These are phyloP conservation scores for Tetrahymena borealis DNA, from an alignment of 73 alveolate genomes.

Conservation along the genomic window DNA sequence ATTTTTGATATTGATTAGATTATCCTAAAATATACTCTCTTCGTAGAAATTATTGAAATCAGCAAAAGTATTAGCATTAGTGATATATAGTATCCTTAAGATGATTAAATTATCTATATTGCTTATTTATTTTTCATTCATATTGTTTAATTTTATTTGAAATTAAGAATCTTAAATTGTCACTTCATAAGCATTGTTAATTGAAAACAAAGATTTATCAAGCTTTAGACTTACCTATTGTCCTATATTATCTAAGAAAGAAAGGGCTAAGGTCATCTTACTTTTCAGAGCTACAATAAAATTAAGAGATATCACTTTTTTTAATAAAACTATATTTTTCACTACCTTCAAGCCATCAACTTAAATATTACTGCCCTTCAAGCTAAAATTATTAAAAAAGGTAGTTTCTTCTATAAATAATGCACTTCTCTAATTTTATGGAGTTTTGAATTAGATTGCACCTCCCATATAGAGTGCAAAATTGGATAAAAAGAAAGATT, in stretches of 20 bases:
- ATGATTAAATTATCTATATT: neutral
- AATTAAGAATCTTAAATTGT: neutral
- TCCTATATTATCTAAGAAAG: too few relatives aligned
- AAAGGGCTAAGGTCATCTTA: too few relatives aligned
- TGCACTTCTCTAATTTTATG: neutral
- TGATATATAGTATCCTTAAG: neutral
- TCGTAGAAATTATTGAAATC: neutral
- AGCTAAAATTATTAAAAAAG: neutral
- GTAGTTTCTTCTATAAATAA: neutral
- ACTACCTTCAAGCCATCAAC: neutral
- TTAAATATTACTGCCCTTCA: neutral
- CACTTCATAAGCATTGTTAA: neutral
- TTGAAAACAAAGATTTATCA: neutral
- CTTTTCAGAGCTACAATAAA: neutral
- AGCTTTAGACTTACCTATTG: too few relatives aligned
- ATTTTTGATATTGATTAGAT: neutral
- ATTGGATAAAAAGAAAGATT: neutral
- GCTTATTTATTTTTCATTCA: neutral
- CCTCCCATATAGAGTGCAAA: neutral
- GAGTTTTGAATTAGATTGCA: neutral
- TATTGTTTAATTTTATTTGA: neutral
- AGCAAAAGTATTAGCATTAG: neutral
- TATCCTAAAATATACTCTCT: neutral
- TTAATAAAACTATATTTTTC: neutral
- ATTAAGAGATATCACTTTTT: neutral